Base-by-base conservation (phyloP, 371 early-diverging fungal genomes). In the Zychaea mexicana region DNA sequence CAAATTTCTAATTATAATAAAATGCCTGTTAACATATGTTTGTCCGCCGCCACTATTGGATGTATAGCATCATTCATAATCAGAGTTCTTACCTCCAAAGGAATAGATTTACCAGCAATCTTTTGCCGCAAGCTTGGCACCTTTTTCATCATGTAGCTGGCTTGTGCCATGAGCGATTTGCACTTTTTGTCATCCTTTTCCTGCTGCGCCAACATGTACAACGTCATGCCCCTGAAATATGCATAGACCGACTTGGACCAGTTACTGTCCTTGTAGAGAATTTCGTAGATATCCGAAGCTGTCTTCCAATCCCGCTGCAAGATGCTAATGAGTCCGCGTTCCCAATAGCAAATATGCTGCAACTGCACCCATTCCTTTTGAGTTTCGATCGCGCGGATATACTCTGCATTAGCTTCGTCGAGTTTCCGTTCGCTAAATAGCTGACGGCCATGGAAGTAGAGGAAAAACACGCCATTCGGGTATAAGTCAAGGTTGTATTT, bases 61-160 rank as follows among this genome's bases (percentile, higher is more conserved):
- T n/a, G n/a, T n/a, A n/a, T n/a, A n/a, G n/a, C n/a, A n/a, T n/a
- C n/a, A n/a, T n/a, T n/a, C n/a, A n/a, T n/a, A n/a, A n/a, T 36
- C 7, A 36, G 38, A 7, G 9, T 36, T 7, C 24, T 72, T 71
- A 77, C 72, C 78, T 90, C 90, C 17, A 91, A 60, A 10, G 90
- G 88, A 27, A 92, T 81, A 1, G 86, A 83, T 68, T 89, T 88
- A 30, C 92, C 92, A 21, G 90, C 92, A 39, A 92, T 83, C 70
- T 85, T 88, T 71, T 85, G 84, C 61, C 68, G 73, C 21, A 77
- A 58, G 26, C 68, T 65, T 0, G 85, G 81, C 26, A 92, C 86
- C 8, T 74, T 72, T 22, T 67, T 72, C 79, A 92, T 81, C 69
- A 84, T 63, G 19, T 63, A 74, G 7, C 36, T 42, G 22, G 62